Base-by-base conservation (phyloP, 768 basidiomycete species). In the Boletus insuetus region DNA sequence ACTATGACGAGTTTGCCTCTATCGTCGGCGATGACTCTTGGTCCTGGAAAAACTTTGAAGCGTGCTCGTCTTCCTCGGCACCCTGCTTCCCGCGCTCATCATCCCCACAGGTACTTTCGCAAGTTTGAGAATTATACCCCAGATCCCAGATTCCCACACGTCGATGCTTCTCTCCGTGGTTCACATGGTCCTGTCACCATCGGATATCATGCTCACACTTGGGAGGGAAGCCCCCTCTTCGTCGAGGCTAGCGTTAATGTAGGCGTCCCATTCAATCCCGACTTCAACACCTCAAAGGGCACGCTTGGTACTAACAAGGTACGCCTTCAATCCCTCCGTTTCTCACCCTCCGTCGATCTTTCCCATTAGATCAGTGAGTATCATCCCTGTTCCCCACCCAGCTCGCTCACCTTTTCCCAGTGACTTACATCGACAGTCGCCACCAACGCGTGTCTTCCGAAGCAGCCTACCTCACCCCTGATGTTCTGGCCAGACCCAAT, bases 81-180 rank as follows among this genome's bases (percentile, higher is more conserved):
- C 13, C 35, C 5, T 8, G 16, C 22, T 40, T 49, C 12, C 53
- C 48, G 11, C 17, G 35, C 49, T 57, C 29, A 55, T 35, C n/a
- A 17, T 41, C 37, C 12, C 16, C 34, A 5, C 47, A 88, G 86
- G n/a, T 89, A 87, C 60, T 84, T 89, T 62, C 75, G 66, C 35
- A 89, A 86, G 66, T 87, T 89, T 42, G 87, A 90, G 66, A 76
- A 71, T 17, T 87, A 77, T 59, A 71, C 71, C 40, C 80, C 81
- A 4, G 75, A 83, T 56, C 69, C 77, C 1, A 64, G 73, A 9
- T 82, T 79, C 59, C 81, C 82, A 1, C 68, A 68, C 7, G 82
- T 87, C 8, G 76, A 84, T 48, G 51, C 65, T 1, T 66, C 69
- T 5, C 63, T 73, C 6, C 82, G 75, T 22, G 86, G 87, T 3